Conservation (phyloP, 305 asterid species). For the Fraxinus ornus region DNA sequence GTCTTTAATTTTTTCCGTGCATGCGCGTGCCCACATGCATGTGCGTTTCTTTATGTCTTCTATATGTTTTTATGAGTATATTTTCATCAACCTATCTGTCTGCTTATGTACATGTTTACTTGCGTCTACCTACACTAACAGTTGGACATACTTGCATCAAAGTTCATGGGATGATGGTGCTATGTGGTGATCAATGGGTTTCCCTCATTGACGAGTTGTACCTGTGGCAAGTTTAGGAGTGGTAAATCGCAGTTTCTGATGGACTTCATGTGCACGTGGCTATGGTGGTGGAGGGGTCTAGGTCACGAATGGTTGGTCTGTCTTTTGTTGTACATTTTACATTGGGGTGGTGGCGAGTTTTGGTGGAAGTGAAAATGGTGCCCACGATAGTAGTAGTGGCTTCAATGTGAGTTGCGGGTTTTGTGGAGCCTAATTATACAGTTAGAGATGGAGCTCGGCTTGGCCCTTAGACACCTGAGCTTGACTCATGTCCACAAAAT, state of each 20-base stretch:
- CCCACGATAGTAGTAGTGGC: background rate
- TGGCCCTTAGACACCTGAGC: background rate
- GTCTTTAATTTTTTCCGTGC: background rate
- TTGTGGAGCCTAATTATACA: background rate
- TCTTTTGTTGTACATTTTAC: background rate
- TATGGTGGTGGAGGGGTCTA: background rate
- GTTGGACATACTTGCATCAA: background rate
- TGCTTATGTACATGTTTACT: background rate
- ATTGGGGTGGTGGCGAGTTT: background rate
- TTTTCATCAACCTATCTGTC: background rate
- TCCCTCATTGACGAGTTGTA: background rate
- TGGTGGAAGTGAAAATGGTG: conserved; percentile 3
- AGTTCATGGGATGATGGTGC: background rate
- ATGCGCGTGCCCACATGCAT: background rate
- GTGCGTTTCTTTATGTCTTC: background rate
- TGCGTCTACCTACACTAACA: background rate
- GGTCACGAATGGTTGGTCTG: background rate
- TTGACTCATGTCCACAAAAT: background rate
- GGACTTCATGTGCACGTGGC: background rate
- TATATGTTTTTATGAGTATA: background rate
- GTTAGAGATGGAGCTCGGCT: background rate
- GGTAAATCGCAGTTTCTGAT: background rate
- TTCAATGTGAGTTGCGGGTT: background rate
- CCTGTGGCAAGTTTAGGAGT: background rate
- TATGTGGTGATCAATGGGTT: background rate